Conservation (phyloP, 2,329 filamentous ascomycete genomes). For the Diaporthe sp. region DNA sequence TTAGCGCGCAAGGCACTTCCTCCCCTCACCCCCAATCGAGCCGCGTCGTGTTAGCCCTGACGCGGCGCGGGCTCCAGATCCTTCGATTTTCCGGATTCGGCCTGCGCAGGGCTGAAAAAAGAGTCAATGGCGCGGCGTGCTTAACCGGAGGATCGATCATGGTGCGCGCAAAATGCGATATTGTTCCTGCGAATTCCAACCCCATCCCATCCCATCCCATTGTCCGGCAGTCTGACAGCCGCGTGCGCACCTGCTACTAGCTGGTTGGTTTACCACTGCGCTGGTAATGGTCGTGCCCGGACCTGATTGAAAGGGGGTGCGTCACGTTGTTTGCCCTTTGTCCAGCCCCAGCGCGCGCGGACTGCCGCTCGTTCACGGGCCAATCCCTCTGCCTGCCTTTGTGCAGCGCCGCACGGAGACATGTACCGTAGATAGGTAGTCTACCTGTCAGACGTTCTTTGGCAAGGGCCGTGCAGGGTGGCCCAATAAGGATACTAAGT, state of each 20-base stretch:
- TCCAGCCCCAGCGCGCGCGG: not conserved
- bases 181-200: not conserved
- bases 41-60: slow-evolving; percentile 2
- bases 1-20: not conserved
- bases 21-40: not conserved
- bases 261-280: not conserved
- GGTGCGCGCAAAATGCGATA: too few species aligned
- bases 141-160: not conserved
- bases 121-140: not conserved
- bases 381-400: not conserved
- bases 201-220: not conserved
- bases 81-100: slow-evolving; percentile 12
- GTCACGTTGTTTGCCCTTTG: not conserved
- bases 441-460: slow-evolving; percentile 13
- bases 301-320: not conserved
- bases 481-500: not conserved
- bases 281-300: not conserved
- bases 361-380: not conserved
- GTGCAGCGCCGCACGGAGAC: not conserved
- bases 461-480: not conserved
- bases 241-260: not conserved
- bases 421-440: not conserved
- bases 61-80: slow-evolving; percentile 20
- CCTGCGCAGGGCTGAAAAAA: slow-evolving; percentile 24
- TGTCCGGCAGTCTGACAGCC: not conserved